Conservation (phyloP, 2,329 filamentous ascomycete genomes). For the Coniochaeta sp. region DNA sequence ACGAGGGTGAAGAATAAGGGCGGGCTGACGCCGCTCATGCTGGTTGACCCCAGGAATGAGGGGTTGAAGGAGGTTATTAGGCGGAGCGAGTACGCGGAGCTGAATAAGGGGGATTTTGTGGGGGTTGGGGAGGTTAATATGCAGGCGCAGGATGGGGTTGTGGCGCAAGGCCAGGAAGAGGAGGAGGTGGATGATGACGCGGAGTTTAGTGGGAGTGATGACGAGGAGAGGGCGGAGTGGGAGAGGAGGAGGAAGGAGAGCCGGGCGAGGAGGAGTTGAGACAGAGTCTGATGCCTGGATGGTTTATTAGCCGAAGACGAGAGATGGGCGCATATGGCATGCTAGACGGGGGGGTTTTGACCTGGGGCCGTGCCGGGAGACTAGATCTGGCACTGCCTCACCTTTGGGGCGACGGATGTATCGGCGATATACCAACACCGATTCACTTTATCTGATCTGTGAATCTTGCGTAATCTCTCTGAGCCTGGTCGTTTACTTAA, state of each 20-base stretch:
- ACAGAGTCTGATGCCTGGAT: background rate
- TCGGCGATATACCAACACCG: background rate
- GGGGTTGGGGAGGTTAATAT: conserved; percentile 21
- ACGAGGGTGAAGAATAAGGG: conserved; percentile 60
- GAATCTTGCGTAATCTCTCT: too few relatives aligned
- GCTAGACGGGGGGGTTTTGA: too few relatives aligned
- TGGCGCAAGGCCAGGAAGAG: conserved; percentile 17
- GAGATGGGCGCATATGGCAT: too few relatives aligned
- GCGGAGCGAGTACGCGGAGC: conserved; percentile 60
- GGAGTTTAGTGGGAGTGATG: conserved; percentile 58
- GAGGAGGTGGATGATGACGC: conserved; percentile 45
- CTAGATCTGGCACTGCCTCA: too few relatives aligned
- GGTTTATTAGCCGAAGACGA: too few relatives aligned
- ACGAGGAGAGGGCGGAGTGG: conserved; percentile 57
- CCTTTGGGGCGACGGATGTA: background rate
- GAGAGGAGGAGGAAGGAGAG: conserved; percentile 43
- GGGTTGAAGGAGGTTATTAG: conserved; percentile 57
- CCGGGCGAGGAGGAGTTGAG: conserved; percentile 24
- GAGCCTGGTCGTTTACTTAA: too few relatives aligned
- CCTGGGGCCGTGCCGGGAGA: too few relatives aligned
- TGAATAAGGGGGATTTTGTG: conserved; percentile 54
- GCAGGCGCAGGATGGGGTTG: conserved; percentile 7
- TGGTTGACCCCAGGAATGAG: conserved; percentile 65
- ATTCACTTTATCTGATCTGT: too few relatives aligned
- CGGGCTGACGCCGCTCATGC: conserved; percentile 62